phyloP scores from a whole-genome alignment of 129 eudicot species.

The Centrapalus pauciflorus region DNA sequence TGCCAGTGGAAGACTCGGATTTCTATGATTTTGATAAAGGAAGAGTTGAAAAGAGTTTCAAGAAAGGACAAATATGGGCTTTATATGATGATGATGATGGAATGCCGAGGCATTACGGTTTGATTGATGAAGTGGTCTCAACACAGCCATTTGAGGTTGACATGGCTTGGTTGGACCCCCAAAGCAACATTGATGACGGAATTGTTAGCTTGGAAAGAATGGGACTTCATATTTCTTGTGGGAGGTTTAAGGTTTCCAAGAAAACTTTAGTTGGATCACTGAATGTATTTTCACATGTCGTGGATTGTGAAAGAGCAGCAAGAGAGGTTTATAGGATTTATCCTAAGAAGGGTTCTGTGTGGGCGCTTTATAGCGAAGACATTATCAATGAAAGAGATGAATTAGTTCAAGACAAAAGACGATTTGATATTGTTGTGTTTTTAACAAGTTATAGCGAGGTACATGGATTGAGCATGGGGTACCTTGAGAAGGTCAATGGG shows the following conservation, averaged over 20 bases:
- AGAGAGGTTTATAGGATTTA: slow-evolving; percentile 72
- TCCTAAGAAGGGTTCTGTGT: slow-evolving; percentile 86
- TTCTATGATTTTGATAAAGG: slow-evolving; percentile 83
- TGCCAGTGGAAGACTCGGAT: slow-evolving; percentile 76
- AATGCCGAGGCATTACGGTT: slow-evolving; percentile 84
- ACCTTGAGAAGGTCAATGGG: slow-evolving; percentile 77
- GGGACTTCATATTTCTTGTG: slow-evolving; percentile 62
- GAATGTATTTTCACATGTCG: slow-evolving; percentile 74
- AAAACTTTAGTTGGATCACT: slow-evolving; percentile 38
- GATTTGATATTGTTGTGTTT: slow-evolving; percentile 56
- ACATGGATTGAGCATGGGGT: slow-evolving; percentile 76
- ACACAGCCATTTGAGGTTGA: slow-evolving; percentile 64
- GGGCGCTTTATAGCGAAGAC: slow-evolving; percentile 72
- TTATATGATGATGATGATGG: slow-evolving; percentile 78
- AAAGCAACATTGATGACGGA: slow-evolving; percentile 42
- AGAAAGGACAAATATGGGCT: slow-evolving; percentile 92
- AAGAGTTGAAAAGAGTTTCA: slow-evolving; percentile 69
- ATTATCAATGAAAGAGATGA: slow-evolving; percentile 25
- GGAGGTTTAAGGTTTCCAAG: slow-evolving; percentile 66
- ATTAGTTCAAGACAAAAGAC: slow-evolving; percentile 25
- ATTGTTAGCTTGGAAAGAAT: slow-evolving; percentile 29
- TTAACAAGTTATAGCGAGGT: slow-evolving; percentile 75
- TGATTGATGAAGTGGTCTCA: slow-evolving; percentile 65
- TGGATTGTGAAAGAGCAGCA: slow-evolving; percentile 72
- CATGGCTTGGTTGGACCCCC: slow-evolving; percentile 70